Percentiles rank a stretch among this genome's conserved stretches.
phyloP scores from a whole-genome alignment of 1,284 basidiomycete species.

The Rhodotorula sp. region DNA sequence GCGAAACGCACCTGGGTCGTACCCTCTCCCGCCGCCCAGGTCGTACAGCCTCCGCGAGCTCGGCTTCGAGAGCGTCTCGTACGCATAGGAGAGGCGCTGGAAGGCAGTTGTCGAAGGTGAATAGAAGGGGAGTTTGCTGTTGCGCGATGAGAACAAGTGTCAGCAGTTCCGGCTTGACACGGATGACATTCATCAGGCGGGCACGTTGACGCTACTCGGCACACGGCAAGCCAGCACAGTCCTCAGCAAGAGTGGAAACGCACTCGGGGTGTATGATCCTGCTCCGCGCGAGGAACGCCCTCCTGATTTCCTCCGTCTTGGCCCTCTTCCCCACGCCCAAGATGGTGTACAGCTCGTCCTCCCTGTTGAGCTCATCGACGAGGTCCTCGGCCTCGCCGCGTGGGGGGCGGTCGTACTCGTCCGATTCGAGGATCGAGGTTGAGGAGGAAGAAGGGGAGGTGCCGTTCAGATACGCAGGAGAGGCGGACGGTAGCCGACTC shows the following conservation, averaged over 20 bases:
- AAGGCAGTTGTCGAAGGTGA: conserved; percentile 74
- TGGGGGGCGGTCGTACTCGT: not conserved
- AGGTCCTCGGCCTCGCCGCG: conserved; percentile 30
- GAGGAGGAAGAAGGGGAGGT: not conserved
- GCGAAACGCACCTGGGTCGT: conserved; percentile 37
- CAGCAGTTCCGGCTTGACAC: not conserved
- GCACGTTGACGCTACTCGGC: not conserved
- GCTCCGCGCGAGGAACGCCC: conserved; percentile 74
- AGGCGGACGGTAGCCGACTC: conserved; percentile 5
- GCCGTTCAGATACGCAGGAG: not conserved
- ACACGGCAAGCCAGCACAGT: not conserved
- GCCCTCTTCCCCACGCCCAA: conserved; percentile 63
- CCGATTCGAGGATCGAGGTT: not conserved
- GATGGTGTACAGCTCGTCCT: conserved; percentile 69
- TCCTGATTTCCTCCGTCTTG: conserved; percentile 66
- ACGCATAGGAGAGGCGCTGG: conserved; percentile 79
- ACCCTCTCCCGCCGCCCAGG: conserved; percentile 49
- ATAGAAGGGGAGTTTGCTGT: conserved; percentile 76
- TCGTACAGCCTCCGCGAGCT: conserved; percentile 70
- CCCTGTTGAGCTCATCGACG: conserved; percentile 59
- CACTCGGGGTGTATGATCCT: conserved; percentile 81
- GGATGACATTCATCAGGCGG: no score
- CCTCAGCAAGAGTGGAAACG: conserved; percentile 48
- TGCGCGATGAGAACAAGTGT: not conserved
- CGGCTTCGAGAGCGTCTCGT: conserved; percentile 74